phyloP scores from a whole-genome alignment of 495 filamentous ascomycete genomes.

The Lasiosphaeria miniovina region DNA sequence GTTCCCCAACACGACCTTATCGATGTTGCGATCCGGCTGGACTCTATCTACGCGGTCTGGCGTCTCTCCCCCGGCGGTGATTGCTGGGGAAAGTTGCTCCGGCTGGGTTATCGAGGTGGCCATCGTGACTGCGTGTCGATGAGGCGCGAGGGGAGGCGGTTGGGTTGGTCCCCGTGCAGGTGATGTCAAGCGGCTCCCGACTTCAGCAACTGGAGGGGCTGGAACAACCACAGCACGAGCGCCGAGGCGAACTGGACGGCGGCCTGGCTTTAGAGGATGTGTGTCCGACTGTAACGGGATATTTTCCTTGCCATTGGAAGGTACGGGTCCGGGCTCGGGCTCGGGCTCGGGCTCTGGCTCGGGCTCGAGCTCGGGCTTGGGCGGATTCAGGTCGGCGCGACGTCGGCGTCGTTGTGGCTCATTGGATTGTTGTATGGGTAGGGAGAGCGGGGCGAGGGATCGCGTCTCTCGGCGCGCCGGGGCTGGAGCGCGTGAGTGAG shows the following conservation, averaged over 20 bases:
- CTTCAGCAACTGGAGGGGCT: too few species aligned
- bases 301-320: conserved; percentile 30
- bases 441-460: conserved; percentile 31
- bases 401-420: conserved; percentile 37
- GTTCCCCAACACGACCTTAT: conserved; percentile 71
- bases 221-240: neutral
- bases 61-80: conserved; percentile 20
- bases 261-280: conserved; percentile 7
- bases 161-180: conserved; percentile 1
- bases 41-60: conserved; percentile 10
- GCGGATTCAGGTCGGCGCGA: conserved; percentile 14
- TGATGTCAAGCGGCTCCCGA: neutral
- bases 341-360: conserved; percentile 9
- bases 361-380: conserved; percentile 8
- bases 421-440: conserved; percentile 27
- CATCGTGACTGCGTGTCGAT: conserved; percentile 24
- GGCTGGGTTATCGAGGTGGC: conserved; percentile 21
- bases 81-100: conserved; percentile 8
- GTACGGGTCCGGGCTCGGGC: neutral
- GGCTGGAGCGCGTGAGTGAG: conserved; percentile 12
- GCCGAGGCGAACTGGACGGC: conserved; percentile 23
- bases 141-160: conserved; percentile 16
- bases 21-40: conserved; percentile 58
- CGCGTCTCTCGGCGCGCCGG: conserved; percentile 43
- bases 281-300: conserved; percentile 21